Evolutionary conservation across 352 stramenopile genomes (phyloP), one percentile per base, ranked within the genome.

Genomic region (Phytopythium cucurbitacearum): DNA sequence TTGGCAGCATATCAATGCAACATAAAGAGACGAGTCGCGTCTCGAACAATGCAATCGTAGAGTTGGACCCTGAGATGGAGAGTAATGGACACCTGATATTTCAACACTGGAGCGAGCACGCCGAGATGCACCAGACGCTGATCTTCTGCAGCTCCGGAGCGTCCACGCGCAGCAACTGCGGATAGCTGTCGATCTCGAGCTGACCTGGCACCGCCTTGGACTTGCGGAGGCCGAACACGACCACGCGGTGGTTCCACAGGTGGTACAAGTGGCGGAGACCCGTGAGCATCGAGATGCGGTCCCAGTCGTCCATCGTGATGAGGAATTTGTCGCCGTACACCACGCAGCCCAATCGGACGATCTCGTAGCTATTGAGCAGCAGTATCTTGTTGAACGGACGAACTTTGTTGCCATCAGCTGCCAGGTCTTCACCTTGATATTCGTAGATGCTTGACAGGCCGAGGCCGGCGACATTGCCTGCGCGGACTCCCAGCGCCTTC

Each of bases 371-470:
- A 13, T 33, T 51, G 46, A 51, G 34, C 33, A 36, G 13, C 9
- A 51, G 46, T 28, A 28, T 28, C 21, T 28, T 28, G 21, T 28
- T 28, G 21, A 28, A 28, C 21, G 21, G 21, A 4, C n/a, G 5
- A 36, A 34, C 1, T 28, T 28, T 28, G 21, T 28, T 28, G 21
- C 21, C 21, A 28, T 28, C 21, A 28, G 21, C 21, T 2, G 21
- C 21, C 21, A 28, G 21, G 21, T 28, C 21, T 28, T 28, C 21
- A 6, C 34, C 13, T 5, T 3, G 35, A 16, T 12, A 61, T 43
- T 68, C 60, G 53, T 69, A 75, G 16, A 72, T 44, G 0, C 36
- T 43, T 8, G 63, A 72, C 21, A 40, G 50, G 9, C 66, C 66
- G 16, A 75, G 55, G 0, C 66, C 66, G 15, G 59, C 66, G 2